Base-by-base conservation (phyloP, 331 rosid genomes). In the Spiraea crenata region DNA sequence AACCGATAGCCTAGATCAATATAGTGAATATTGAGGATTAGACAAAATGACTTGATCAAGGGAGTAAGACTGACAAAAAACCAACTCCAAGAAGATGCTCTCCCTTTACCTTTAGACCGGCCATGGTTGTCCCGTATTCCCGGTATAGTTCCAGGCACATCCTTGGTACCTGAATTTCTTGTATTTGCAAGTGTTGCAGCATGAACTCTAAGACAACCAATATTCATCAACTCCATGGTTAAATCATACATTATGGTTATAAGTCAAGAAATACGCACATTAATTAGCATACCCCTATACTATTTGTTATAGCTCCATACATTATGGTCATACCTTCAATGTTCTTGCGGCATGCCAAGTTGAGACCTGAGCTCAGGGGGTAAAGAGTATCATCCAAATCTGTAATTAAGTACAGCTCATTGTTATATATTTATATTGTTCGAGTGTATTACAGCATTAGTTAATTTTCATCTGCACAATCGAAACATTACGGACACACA, bases 381-480 rank as follows among this genome's bases (percentile, higher is more conserved):
- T 92, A 90, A 57, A 92, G 95, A 56, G 98, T 92, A 68, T 92
- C 98, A 81, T 92, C 96, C 86, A 92, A 82, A 81, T 90, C 98
- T 92, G 90, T 44, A 44, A 25, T 25, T 25, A 25, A 25, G 31
- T 25, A 25, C 31, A 25, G 2, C 31, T 25, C 31, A 25, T 25
- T 25, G 31, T n/a, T n/a, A n/a, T n/a, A n/a, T n/a, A n/a, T n/a
- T n/a, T n/a, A n/a, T n/a, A n/a, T n/a, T n/a, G n/a, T n/a, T n/a
- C n/a, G n/a, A n/a, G n/a, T n/a, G n/a, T n/a, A n/a, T n/a, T n/a
- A n/a, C n/a, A n/a, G n/a, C n/a, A n/a, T n/a, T n/a, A n/a, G n/a
- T n/a, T n/a, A n/a, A n/a, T n/a, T n/a, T n/a, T n/a, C n/a, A n/a
- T n/a, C n/a, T n/a, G n/a, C n/a, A n/a, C n/a, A n/a, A n/a, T n/a